A percentile compares a stretch with the other conserved stretches of the same genome.
phyloP scores from a whole-genome alignment of 805 yeast species.

The Cyberlindnera misumaiensis region DNA sequence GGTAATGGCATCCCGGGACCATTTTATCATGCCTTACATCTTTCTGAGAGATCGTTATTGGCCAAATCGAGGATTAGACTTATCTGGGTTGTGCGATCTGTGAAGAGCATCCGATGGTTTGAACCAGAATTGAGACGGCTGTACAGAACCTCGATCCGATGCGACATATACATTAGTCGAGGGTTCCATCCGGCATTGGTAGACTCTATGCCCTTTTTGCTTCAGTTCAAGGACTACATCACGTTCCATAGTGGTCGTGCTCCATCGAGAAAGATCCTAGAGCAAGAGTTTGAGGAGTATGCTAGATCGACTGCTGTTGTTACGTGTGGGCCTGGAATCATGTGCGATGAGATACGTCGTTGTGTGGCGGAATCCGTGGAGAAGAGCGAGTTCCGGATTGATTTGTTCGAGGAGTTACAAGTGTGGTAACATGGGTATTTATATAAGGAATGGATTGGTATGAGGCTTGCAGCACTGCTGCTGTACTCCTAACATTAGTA shows the following conservation, averaged over 20 bases:
- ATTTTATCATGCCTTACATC: slow-evolving; percentile 33
- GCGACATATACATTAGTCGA: slow-evolving; percentile 37
- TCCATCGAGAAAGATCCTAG: slow-evolving; percentile 32
- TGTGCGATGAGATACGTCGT: slow-evolving; percentile 53
- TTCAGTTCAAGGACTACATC: slow-evolving; percentile 16
- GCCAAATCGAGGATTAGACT: slow-evolving; percentile 34
- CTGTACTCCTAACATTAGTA: no score
- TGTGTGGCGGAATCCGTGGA: slow-evolving; percentile 37
- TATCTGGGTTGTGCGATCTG: slow-evolving; percentile 58
- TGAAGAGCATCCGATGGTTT: slow-evolving; percentile 46
- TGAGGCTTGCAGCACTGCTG: no score
- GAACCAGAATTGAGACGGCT: slow-evolving; percentile 15
- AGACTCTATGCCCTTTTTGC: neutral
- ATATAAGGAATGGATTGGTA: no score
- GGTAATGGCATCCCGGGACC: slow-evolving; percentile 50
- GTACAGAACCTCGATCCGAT: slow-evolving; percentile 31
- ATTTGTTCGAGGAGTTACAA: slow-evolving; percentile 71
- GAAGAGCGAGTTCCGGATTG: slow-evolving; percentile 43
- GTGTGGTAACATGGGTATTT: slow-evolving; percentile 42
- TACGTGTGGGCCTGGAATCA: slow-evolving; percentile 58
- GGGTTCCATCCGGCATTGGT: slow-evolving; percentile 12
- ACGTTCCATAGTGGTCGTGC: slow-evolving; percentile 42
- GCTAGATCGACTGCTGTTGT: slow-evolving; percentile 44
- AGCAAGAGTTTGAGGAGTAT: slow-evolving; percentile 31
- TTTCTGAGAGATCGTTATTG: slow-evolving; percentile 17